Evolutionary conservation across 129 eudicot genomes (phyloP).

Genomic region (Arctium lappa): DNA sequence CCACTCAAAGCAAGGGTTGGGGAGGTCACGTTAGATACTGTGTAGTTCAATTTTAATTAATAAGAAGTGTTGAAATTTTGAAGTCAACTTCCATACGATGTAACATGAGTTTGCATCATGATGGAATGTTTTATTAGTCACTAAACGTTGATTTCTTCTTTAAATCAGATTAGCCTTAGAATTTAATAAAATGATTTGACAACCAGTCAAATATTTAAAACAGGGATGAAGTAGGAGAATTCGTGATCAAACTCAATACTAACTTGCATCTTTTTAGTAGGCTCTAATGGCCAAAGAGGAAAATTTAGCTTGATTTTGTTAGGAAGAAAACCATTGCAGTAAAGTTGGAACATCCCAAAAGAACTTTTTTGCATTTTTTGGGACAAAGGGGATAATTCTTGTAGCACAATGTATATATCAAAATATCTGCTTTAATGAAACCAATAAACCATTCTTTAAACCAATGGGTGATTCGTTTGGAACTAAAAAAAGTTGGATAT

Average conservation of each 20-base stretch:
- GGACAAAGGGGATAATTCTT: background rate
- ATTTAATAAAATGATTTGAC: background rate
- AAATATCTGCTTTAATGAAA: background rate
- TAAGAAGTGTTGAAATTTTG: background rate
- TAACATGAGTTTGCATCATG: background rate
- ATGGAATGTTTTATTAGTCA: background rate
- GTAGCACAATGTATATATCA: background rate
- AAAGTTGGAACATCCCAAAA: background rate
- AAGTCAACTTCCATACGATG: too few relatives aligned
- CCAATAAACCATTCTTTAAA: background rate
- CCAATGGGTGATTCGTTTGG: background rate
- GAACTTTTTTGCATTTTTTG: too few relatives aligned
- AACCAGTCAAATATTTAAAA: background rate
- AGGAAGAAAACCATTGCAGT: background rate
- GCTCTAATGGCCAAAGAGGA: background rate
- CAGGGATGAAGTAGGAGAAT: conserved; percentile 3
- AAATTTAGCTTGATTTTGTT: background rate
- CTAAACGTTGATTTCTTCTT: background rate
- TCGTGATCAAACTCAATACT: background rate
- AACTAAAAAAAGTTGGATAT: background rate
- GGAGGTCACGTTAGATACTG: background rate
- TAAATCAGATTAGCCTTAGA: background rate
- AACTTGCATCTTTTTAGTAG: background rate
- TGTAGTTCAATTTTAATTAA: background rate
- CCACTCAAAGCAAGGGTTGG: background rate